These are phyloP conservation scores for Rhizophlyctis rosea DNA, from an alignment of 192 early-diverging fungal genomes.

Conservation along the genomic window DNA sequence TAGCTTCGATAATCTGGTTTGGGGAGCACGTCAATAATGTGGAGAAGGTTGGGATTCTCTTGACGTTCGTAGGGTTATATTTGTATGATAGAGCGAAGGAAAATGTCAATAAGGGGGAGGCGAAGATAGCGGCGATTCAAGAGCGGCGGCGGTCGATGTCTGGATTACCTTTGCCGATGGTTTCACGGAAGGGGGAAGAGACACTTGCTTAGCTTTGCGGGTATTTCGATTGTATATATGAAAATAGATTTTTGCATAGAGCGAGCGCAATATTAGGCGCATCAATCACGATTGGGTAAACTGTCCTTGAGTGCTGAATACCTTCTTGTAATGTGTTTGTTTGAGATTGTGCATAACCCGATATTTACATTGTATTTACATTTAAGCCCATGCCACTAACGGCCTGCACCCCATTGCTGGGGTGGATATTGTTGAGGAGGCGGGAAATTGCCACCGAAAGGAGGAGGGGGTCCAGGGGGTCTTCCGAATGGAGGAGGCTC, in stretches of 20 bases:
- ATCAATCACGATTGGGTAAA: no score
- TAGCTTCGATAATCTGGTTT: slow-evolving; percentile 78
- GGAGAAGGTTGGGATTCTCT: slow-evolving; percentile 70
- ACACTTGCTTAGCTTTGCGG: no score
- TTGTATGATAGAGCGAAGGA: slow-evolving; percentile 80
- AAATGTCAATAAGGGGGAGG: slow-evolving; percentile 49
- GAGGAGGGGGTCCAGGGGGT: not conserved
- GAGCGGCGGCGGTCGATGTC: no score
- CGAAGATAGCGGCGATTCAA: no score
- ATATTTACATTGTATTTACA: not conserved
- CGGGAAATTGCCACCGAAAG: slow-evolving; percentile 1
- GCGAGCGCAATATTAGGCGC: no score
- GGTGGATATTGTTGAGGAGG: slow-evolving; percentile 29
- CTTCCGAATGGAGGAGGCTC: slow-evolving; percentile 15
- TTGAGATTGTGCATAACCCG: no score
- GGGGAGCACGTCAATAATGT: slow-evolving; percentile 64
- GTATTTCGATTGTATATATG: no score
- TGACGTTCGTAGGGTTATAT: slow-evolving; percentile 82
- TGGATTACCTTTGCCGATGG: no score
- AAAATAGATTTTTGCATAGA: no score
- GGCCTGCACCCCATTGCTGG: slow-evolving; percentile 11
- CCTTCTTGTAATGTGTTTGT: no score
- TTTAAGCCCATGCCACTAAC: not conserved
- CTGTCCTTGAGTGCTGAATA: no score
- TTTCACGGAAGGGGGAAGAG: no score